Evolutionary conservation across 78 protist species (phyloP).

Genomic region (Dictyostelium purpureum): DNA sequence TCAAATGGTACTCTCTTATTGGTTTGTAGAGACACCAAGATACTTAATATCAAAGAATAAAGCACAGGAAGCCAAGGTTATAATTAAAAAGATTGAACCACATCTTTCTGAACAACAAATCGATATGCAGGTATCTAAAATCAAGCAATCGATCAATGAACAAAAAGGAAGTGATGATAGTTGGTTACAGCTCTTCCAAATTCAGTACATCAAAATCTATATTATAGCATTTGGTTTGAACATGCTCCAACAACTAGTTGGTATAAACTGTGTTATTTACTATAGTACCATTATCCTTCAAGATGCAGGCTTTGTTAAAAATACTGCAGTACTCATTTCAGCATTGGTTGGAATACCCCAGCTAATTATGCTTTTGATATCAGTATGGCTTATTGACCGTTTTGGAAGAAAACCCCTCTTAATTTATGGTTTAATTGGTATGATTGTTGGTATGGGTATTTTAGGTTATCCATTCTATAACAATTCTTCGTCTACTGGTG

Average conservation of each 20-base stretch:
- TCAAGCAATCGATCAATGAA: not conserved
- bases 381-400: slow-evolving; percentile 64
- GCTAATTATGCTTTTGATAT: slow-evolving; percentile 30
- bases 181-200: slow-evolving; percentile 43
- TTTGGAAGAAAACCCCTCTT: slow-evolving; percentile 64
- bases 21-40: slow-evolving; percentile 75
- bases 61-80: not conserved
- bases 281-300: slow-evolving; percentile 34
- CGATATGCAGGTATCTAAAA: not conserved
- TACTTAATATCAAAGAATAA: slow-evolving; percentile 43
- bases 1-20: slow-evolving; percentile 1
- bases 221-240: slow-evolving; percentile 58
- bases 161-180: slow-evolving; percentile 45
- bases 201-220: slow-evolving; percentile 21
- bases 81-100: slow-evolving; percentile 18
- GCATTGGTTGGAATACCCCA: slow-evolving; percentile 73
- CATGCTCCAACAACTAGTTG: slow-evolving; percentile 75
- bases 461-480: slow-evolving; percentile 48
- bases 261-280: slow-evolving; percentile 63
- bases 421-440: slow-evolving; percentile 6
- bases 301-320: slow-evolving; percentile 49
- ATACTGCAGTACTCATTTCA: slow-evolving; percentile 22
- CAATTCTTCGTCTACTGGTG: not conserved
- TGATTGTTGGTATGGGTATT: slow-evolving; percentile 32
- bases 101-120: not conserved